These are phyloP conservation scores for Rhodotorula mucilaginosa DNA, from an alignment of 1,284 basidiomycete genomes.

Conservation along the genomic window DNA sequence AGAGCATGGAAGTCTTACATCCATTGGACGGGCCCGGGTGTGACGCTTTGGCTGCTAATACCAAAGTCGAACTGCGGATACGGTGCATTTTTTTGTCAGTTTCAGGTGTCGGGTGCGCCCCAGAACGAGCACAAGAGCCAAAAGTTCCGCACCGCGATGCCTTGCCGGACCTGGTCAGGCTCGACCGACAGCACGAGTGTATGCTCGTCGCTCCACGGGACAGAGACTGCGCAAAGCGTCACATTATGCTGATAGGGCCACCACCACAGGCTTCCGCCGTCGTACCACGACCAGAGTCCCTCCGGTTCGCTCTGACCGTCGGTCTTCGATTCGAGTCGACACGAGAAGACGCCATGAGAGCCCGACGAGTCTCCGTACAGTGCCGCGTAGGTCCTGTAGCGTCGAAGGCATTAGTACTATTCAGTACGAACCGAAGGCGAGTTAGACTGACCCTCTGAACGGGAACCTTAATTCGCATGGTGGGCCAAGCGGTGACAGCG, in stretches of 20 bases:
- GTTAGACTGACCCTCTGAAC: constrained; percentile 1
- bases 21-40: not conserved
- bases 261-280: not conserved
- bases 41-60: not conserved
- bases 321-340: not conserved
- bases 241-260: constrained; percentile 5
- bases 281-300: constrained; percentile 12
- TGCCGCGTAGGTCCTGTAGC: not conserved
- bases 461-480: constrained; percentile 4
- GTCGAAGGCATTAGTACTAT: not conserved
- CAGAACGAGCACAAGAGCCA: too few relatives aligned
- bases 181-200: constrained; percentile 9
- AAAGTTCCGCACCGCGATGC: constrained; percentile 1
- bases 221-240: not conserved
- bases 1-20: not conserved
- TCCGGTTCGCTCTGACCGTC: not conserved
- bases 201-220: not conserved
- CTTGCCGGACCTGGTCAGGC: constrained; percentile 2
- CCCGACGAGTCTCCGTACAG: constrained; percentile 8
- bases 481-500: too few relatives aligned
- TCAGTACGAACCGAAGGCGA: not conserved
- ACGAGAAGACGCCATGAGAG: constrained; percentile 2
- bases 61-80: constrained; percentile 8
- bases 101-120: too few relatives aligned
- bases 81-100: too few relatives aligned